Base-by-base conservation (phyloP, 75 land plant species). In the Sequoiadendron giganteum region DNA sequence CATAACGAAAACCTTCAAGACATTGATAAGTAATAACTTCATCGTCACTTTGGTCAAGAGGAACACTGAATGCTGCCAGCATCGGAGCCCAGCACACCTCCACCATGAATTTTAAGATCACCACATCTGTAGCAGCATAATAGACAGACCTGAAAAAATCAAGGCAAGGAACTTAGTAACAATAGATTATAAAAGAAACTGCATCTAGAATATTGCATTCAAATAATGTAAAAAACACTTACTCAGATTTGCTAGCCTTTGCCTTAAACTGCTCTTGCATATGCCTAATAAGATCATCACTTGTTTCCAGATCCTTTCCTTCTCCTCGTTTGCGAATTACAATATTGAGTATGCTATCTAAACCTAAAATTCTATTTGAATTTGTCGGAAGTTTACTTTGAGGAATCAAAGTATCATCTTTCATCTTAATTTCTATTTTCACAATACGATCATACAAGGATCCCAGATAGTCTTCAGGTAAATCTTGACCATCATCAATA, bases 241-340 rank as follows among this genome's bases (percentile, higher is more conserved):
- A 98, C 99, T 97, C 99, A 89, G 99, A 92, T 93, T 96, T 98
- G 89, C 99, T 95, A 89, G 99, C 97, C 88, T 97, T 97, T 88
- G 96, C 99, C 88, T 95, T 97, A 73, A 98, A 97, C 70, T 98
- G 99, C 89, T 98, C 96, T 89, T 98, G 99, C 99, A 98, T 98
- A 85, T 97, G 95, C 86, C 94, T 92, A 70, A 97, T 97, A 54
- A 98, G 94, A 91, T 96, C 99, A 92, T 98, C 99, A 90, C 99
- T 95, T 28, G 97, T 98, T 85, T 97, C 99, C 92, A 94, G 86
- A 79, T 89, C 38, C 55, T 89, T 90, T 48, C 92, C 97, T 70
- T 93, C 96, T 39, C 92, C 92, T 49, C 96, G 88, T 89, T 94
- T 98, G 54, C 96, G 97, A 47, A 97, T 92, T 79, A 98, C 99